Evolutionary conservation across 371 early-diverging fungal genomes (phyloP), one percentile per base, ranked within the genome.

Genomic region (Mortierella sp.): DNA sequence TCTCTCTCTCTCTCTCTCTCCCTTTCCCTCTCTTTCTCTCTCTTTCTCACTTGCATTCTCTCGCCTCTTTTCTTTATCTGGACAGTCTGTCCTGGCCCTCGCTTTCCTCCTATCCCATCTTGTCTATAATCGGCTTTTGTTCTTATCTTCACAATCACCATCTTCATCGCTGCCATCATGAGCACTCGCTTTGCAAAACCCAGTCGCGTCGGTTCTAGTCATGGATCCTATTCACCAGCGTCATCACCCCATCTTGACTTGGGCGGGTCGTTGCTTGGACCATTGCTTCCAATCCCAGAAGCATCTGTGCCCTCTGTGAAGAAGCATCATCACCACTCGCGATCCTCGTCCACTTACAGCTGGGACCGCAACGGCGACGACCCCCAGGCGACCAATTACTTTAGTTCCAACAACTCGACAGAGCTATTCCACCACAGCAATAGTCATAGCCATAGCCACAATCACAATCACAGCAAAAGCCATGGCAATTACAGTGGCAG

Each of bases 151-250:
- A 26, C 46, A 28, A n/a, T 58, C 48, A 28, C 48, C 48, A 51
- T 21, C 15, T 46, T 4, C 19, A 18, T 11, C 1, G 4, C 21
- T 19, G 43, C 45, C 14, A 26, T 30, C 19, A 72, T 74, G 68
- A 74, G 69, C 29, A 53, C 64, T 1, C 68, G 74, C n/a, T n/a
- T 48, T 19, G 55, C 65, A 64, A 74, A 68, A 23, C 69, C 68
- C 53, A 69, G 68, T 60, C 55, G 69, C 44, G 60, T 60, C 50
- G 64, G 64, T 29, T 68, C 68, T n/a, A 63, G 60, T 7, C 68
- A 64, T 43, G 37, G 37, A 37, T 68, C 55, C 55, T 52, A 68
- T 18, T 37, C 69, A 23, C 64, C 74, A 21, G n/a, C 59, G 14
- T 58, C 57, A 14, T 56, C 56, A 4, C 30, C 26, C 23, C 70